Conservation (phyloP, 1,139 yeast genomes). For the Yamadazyma sp. region DNA sequence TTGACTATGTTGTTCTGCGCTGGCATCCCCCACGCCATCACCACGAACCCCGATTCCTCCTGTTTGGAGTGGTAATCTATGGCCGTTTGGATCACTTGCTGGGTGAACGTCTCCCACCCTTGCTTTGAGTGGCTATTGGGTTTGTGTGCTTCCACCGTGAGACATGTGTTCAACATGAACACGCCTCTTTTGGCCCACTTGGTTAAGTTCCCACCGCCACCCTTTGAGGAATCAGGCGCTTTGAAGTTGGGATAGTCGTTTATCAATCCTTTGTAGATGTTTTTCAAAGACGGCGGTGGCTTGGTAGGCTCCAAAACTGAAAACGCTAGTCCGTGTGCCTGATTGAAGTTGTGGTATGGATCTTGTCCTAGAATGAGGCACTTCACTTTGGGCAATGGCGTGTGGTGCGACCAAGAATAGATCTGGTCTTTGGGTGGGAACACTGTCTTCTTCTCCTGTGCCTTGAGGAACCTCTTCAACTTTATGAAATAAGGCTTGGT, state of each 20-base stretch:
- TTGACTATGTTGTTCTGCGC: conserved; percentile 72
- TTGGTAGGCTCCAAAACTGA: conserved; percentile 81
- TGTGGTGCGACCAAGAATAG: conserved; percentile 91
- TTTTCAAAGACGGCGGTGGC: conserved; percentile 87
- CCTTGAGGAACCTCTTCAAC: conserved; percentile 58
- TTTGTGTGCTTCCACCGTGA: conserved; percentile 90
- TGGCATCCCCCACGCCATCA: conserved; percentile 94
- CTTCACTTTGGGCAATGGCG: conserved; percentile 73
- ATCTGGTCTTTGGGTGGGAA: conserved; percentile 79
- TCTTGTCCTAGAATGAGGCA: conserved; percentile 93
- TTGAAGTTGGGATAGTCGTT: conserved; percentile 73
- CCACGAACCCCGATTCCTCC: conserved; percentile 57
- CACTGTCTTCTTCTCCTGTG: conserved; percentile 44
- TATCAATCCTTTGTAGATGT: conserved; percentile 78
- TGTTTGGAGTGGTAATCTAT: conserved; percentile 33
- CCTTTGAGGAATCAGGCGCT: conserved; percentile 48
- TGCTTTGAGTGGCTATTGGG: conserved; percentile 88
- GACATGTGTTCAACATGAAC: conserved; percentile 77
- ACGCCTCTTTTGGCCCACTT: conserved; percentile 92
- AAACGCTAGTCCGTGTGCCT: conserved; percentile 96
- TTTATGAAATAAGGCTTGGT: conserved; percentile 84
- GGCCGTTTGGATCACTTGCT: conserved; percentile 55
- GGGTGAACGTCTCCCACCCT: conserved; percentile 96
- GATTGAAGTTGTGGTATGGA: conserved; percentile 89
- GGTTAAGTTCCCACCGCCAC: conserved; percentile 66